phyloP scores from a whole-genome alignment of 495 filamentous ascomycete species.

The Podospora comata region DNA sequence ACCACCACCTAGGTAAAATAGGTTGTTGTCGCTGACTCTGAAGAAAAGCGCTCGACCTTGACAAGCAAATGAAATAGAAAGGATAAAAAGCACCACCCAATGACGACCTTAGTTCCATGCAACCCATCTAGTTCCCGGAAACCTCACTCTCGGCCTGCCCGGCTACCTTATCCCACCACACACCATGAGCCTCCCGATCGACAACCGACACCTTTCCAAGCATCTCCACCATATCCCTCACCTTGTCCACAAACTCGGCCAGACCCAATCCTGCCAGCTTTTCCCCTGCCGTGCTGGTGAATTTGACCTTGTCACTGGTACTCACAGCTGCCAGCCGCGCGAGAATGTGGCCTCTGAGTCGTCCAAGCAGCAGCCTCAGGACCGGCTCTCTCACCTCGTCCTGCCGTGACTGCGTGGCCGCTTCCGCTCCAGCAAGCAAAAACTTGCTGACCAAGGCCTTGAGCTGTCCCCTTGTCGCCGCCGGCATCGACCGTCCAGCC shows the following conservation, averaged over 20 bases:
- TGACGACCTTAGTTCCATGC: background rate
- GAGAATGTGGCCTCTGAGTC: constrained; percentile 73
- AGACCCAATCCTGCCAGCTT: constrained; percentile 75
- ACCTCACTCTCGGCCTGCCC: constrained; percentile 41
- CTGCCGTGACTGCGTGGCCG: constrained; percentile 29
- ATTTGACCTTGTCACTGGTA: constrained; percentile 73
- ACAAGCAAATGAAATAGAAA: background rate
- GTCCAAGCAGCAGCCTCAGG: constrained; percentile 70
- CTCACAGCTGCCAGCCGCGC: constrained; percentile 70
- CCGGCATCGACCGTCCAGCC: constrained; percentile 75
- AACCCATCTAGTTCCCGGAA: background rate
- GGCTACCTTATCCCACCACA: constrained; percentile 74
- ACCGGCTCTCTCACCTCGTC: constrained; percentile 71
- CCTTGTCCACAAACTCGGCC: constrained; percentile 81
- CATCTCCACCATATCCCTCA: constrained; percentile 80
- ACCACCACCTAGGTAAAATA: background rate
- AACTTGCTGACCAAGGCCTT: constrained; percentile 51
- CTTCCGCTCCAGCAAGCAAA: constrained; percentile 40
- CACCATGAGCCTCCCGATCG: constrained; percentile 73
- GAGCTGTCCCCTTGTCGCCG: constrained; percentile 57
- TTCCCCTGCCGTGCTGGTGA: constrained; percentile 79
- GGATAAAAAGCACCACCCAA: background rate
- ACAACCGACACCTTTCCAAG: constrained; percentile 69
- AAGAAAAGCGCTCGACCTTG: background rate
- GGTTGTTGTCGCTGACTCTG: background rate